phyloP scores from a whole-genome alignment of 1,139 yeast genomes.

The Lizanozyma gosingica region DNA sequence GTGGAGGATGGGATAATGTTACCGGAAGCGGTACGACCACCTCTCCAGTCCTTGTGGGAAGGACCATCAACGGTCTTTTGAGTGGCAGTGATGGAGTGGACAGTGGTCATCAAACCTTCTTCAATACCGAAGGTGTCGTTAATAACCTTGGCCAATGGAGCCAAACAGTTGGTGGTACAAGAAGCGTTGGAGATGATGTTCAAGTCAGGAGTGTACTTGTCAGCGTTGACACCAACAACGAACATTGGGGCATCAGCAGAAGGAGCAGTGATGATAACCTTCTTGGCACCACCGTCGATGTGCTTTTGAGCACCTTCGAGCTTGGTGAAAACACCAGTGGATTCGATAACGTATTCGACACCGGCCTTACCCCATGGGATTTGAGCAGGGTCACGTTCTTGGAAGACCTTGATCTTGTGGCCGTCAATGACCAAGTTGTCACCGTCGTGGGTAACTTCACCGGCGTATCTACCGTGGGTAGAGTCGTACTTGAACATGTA shows the following conservation, averaged over 20 bases:
- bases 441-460: constrained; percentile 56
- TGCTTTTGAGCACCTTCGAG: constrained; percentile 72
- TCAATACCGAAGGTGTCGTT: constrained; percentile 73
- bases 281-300: constrained; percentile 81
- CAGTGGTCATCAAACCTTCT: constrained; percentile 88
- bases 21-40: constrained; percentile 88
- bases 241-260: constrained; percentile 86
- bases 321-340: constrained; percentile 85
- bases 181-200: constrained; percentile 77
- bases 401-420: constrained; percentile 57
- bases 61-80: constrained; percentile 91
- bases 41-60: constrained; percentile 92
- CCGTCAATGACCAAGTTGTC: constrained; percentile 57
- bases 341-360: constrained; percentile 76
- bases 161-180: constrained; percentile 86
- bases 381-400: constrained; percentile 68
- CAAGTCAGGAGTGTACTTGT: constrained; percentile 62
- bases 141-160: constrained; percentile 79
- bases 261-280: constrained; percentile 84
- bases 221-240: constrained; percentile 76
- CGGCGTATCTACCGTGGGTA: constrained; percentile 71
- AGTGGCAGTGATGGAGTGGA: constrained; percentile 85
- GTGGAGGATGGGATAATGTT: constrained; percentile 87
- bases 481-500: constrained; percentile 88
- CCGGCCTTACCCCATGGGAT: constrained; percentile 79